A percentile compares a stretch with the other conserved stretches of the same genome.
phyloP scores from a whole-genome alignment of 169 alveolate species.

The Plasmodium yoelii region DNA sequence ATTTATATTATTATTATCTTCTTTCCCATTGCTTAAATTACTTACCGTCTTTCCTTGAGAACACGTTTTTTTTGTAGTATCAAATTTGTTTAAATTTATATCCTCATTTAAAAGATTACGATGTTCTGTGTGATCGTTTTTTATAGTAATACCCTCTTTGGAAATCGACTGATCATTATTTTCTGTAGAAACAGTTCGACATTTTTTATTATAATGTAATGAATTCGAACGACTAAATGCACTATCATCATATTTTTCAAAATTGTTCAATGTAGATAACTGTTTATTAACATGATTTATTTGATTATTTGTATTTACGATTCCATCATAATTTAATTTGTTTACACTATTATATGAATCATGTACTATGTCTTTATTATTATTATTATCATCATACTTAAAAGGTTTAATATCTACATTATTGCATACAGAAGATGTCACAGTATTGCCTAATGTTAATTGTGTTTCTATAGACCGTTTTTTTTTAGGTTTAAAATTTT shows the following conservation, averaged over 20 bases:
- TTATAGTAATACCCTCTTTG: slow-evolving; percentile 4
- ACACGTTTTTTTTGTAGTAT: not conserved
- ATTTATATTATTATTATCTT: slow-evolving; percentile 9
- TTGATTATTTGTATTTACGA: slow-evolving; percentile 1
- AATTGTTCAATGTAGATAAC: slow-evolving; percentile 4
- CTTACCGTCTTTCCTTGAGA: slow-evolving; percentile 15
- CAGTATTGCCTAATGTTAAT: slow-evolving; percentile 1
- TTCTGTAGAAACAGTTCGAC: slow-evolving; percentile 35
- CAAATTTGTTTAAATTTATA: slow-evolving; percentile 3
- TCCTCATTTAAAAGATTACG: slow-evolving; percentile 1
- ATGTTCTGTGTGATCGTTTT: slow-evolving; percentile 4
- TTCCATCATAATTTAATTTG: not conserved
- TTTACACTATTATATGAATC: not conserved
- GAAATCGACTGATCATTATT: slow-evolving; percentile 4
- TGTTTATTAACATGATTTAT: slow-evolving; percentile 1
- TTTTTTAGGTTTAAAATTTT: slow-evolving; percentile 2
- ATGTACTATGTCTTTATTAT: not conserved
- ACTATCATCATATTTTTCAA: not conserved
- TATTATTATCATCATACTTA: not conserved
- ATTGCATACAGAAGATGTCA: not conserved
- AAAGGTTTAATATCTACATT: not conserved
- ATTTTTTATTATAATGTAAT: slow-evolving; percentile 20
- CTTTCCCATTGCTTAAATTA: slow-evolving; percentile 15
- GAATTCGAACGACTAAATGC: slow-evolving; percentile 5
- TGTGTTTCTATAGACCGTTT: slow-evolving; percentile 9